A percentile compares a stretch with the other conserved stretches of the same genome.
These are phyloP conservation scores for Chaetomium fimeti DNA, from an alignment of 495 filamentous ascomycete species.

Conservation along the genomic window DNA sequence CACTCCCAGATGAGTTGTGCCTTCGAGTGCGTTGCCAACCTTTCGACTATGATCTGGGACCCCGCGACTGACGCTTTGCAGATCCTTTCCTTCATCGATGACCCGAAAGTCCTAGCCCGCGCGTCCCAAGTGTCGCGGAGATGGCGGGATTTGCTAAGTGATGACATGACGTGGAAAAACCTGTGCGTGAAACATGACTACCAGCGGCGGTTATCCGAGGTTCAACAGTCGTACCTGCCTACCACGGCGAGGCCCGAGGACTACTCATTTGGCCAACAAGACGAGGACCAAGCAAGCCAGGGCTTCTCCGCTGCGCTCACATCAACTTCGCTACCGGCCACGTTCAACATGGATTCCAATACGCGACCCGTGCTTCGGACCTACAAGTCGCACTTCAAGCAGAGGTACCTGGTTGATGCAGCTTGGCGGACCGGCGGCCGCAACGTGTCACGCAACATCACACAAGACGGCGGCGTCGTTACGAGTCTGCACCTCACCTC, in stretches of 20 bases:
- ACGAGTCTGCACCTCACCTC: slow-evolving; percentile 91
- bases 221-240: slow-evolving; percentile 34
- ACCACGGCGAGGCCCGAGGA: slow-evolving; percentile 29
- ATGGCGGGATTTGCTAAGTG: slow-evolving; percentile 89
- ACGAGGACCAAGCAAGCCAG: slow-evolving; percentile 32
- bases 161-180: slow-evolving; percentile 98
- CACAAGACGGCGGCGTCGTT: slow-evolving; percentile 92
- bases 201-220: slow-evolving; percentile 57
- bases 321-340: slow-evolving; percentile 30
- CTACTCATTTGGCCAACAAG: slow-evolving; percentile 30
- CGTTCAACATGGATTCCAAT: slow-evolving; percentile 40
- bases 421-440: slow-evolving; percentile 90
- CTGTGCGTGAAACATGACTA: slow-evolving; percentile 92
- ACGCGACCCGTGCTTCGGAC: slow-evolving; percentile 54
- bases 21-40: slow-evolving; percentile 57
- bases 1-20: slow-evolving; percentile 87
- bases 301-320: slow-evolving; percentile 42
- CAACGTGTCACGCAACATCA: slow-evolving; percentile 77
- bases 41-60: neutral
- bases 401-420: slow-evolving; percentile 92
- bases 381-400: slow-evolving; percentile 96
- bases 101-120: slow-evolving; percentile 85
- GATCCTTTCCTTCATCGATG: slow-evolving; percentile 92
- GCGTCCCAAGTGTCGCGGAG: slow-evolving; percentile 88
- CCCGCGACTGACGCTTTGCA: slow-evolving; percentile 34